Base-by-base conservation (phyloP, 2,329 filamentous ascomycete species). In the Colletotrichum higginsianum region DNA sequence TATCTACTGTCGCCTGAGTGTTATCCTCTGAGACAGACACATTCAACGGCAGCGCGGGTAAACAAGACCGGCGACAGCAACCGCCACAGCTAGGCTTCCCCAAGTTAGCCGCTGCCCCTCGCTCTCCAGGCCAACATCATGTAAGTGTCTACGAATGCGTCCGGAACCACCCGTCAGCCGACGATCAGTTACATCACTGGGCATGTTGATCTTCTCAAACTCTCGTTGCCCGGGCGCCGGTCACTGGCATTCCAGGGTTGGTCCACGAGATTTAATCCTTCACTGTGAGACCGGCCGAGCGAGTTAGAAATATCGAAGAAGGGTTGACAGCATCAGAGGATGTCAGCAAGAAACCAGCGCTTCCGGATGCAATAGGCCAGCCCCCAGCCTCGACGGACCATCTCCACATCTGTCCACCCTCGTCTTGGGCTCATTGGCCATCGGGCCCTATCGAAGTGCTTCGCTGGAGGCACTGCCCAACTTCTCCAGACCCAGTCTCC, bases 161-260 rank as follows among this genome's bases (percentile, higher is more conserved):
- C 65, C 46, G 57, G 58, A 58, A 58, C 21, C 58, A 63, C 38
- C 52, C 58, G 68, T n/a, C 38, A 44, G 38, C 46, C 38, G 58
- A 62, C 40, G 68, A 71, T 71, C 68, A 12, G 38, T 68, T 68
- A 70, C 68, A 71, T 71, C 65, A 53, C 68, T 30, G n/a, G 30
- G 21, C 46, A 21, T 68, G 58, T 23, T 53, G 64, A 68, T 55
- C 65, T 38, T 55, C 23, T 21, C 57, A 58, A 38, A 16, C 21
- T 21, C 52, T 47, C 26, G 68, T 71, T 71, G 68, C 60, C 68
- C 26, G 53, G 68, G 46, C 26, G 46, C 44, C 52, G 26, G 21
- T 15, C 52, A 16, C 18, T 63, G 44, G 21, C 52, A 63, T 71
- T 68, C 58, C 46, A 18, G 26, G 12, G 13, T n/a, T 16, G 23